These are phyloP conservation scores for Protomyces pachydermus DNA, from an alignment of 1,139 yeast species.

Conservation along the genomic window DNA sequence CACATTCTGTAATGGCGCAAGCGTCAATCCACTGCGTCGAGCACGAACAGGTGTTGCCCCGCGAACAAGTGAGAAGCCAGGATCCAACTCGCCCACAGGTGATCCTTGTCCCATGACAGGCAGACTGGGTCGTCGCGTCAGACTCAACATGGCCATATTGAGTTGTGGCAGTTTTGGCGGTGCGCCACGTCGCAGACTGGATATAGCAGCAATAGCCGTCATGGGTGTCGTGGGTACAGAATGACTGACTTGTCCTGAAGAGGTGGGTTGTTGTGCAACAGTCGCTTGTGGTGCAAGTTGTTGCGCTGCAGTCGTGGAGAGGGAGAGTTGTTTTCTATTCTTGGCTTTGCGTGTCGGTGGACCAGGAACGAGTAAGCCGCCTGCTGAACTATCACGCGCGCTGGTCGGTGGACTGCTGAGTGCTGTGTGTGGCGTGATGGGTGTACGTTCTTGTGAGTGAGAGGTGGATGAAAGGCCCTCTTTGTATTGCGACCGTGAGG, in stretches of 20 bases:
- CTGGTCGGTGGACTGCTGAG: background rate
- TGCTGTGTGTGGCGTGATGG: background rate
- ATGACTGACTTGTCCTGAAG: background rate
- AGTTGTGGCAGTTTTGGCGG: slow-evolving; percentile 16
- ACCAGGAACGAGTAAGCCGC: background rate
- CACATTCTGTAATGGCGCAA: background rate
- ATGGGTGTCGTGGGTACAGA: background rate
- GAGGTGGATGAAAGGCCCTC: background rate
- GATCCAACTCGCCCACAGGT: background rate
- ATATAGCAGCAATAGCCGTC: background rate
- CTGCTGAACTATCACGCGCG: background rate
- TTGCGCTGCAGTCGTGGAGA: slow-evolving; percentile 11
- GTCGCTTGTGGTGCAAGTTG: background rate
- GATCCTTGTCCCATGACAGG: slow-evolving; percentile 3
- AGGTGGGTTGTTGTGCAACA: background rate
- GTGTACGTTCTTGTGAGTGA: background rate
- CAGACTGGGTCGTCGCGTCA: slow-evolving; percentile 6
- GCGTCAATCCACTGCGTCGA: background rate
- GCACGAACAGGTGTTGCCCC: background rate
- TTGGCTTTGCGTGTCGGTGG: slow-evolving; percentile 4
- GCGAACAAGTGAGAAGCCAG: slow-evolving; percentile 8
- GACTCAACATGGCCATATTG: slow-evolving; percentile 6
- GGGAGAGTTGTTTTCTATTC: slow-evolving; percentile 17
- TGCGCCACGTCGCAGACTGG: background rate
- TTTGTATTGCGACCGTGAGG: background rate